phyloP scores from a whole-genome alignment of 2,329 filamentous ascomycete genomes.

The Myriosclerotinia scirpicola region DNA sequence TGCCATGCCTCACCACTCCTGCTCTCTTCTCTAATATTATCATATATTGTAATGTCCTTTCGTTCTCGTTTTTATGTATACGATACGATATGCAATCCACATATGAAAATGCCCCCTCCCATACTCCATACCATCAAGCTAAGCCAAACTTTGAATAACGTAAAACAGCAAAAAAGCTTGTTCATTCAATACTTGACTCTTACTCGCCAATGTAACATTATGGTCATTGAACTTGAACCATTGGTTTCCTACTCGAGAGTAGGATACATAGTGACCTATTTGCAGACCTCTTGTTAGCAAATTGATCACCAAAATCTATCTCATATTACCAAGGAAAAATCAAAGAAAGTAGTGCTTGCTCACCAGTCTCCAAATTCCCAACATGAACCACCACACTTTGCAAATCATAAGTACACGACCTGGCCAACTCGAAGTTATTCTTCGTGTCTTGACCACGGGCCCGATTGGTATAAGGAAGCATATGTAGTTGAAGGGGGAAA shows the following conservation, averaged over 20 bases:
- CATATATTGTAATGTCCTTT: background rate
- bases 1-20: background rate
- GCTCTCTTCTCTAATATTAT: background rate
- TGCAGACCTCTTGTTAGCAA: slow-evolving; percentile 63
- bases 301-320: slow-evolving; percentile 37
- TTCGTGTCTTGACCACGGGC: slow-evolving; percentile 53
- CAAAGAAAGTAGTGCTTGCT: slow-evolving; percentile 20
- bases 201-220: slow-evolving; percentile 79
- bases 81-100: background rate
- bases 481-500: slow-evolving; percentile 84
- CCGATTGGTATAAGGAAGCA: slow-evolving; percentile 82
- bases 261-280: slow-evolving; percentile 11
- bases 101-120: background rate
- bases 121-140: slow-evolving; percentile 24
- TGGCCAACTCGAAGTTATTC: slow-evolving; percentile 55
- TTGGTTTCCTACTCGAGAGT: slow-evolving; percentile 45
- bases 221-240: slow-evolving; percentile 98
- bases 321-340: background rate
- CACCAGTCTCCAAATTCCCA: slow-evolving; percentile 81
- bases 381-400: slow-evolving; percentile 90
- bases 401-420: slow-evolving; percentile 79
- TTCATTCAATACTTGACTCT: slow-evolving; percentile 80
- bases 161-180: slow-evolving; percentile 94
- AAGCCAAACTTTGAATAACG: slow-evolving; percentile 60
- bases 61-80: background rate